Evolutionary conservation across 805 yeast species (phyloP), one percentile per base, ranked within the genome.

Genomic region (Candida silvicultrix): DNA sequence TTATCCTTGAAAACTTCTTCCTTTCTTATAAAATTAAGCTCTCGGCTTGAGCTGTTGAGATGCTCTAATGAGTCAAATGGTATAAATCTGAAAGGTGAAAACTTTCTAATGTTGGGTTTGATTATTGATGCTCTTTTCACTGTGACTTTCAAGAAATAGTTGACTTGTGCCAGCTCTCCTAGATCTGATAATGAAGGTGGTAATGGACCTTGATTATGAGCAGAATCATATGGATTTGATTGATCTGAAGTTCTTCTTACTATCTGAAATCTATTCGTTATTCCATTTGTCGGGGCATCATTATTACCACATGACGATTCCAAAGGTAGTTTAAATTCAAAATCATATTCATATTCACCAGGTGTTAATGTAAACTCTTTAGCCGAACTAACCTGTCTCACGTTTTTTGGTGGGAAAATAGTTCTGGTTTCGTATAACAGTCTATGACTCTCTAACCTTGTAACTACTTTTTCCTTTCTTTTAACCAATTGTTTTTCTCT

Each of bases 101-200:
- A 57, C 15, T 71, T 59, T 32, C 85, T 63, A 29, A 73, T 55
- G 48, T 78, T 80, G 29, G 69, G 45, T 46, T 72, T 74, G 45
- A 77, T 62, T n/a, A 79, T 53, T 4, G 80, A 70, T 2, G 82
- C 62, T 40, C 81, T 57, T 45, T 73, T 76, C 36, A 81, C 78
- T 0, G 85, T 80, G 12, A 71, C 85, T 59, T 81, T 81, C 43
- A 82, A 68, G 55, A 72, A 80, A 57, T 81, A 81, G 8, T 34
- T 23, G 3, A 49, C 29, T 1, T 36, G 15, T 8, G 44, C 49
- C 15, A 18, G 23, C 14, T 36, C 42, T 12, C 38, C 41, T 9
- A 37, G 14, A 31, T 38, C 44, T 7, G 41, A 11, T 15, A 46
- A 34, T 2, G 48, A 38, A 4, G 52, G 49, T 8, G 68, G 67